A percentile compares a stretch with the other conserved stretches of the same genome.
phyloP scores from a whole-genome alignment of 2,329 filamentous ascomycete genomes.

The Tolypocladium pustulatum region DNA sequence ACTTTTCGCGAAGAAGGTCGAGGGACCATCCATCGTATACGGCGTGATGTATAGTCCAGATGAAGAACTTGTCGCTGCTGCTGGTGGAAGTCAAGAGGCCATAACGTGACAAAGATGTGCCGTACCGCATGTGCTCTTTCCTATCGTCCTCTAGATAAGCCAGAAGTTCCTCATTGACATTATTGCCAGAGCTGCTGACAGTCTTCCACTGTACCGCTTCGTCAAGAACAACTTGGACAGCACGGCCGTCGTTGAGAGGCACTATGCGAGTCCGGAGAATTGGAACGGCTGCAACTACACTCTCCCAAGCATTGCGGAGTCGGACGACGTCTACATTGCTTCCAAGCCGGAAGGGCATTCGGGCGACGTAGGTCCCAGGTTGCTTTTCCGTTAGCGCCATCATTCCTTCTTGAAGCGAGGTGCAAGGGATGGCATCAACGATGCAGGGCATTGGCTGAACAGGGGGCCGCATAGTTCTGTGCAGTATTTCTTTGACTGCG shows the following conservation, averaged over 20 bases:
- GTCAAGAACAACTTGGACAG: constrained; percentile 1
- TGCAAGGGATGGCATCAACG: constrained; percentile 21
- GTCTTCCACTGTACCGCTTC: background rate
- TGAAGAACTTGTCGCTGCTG: background rate
- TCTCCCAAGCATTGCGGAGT: background rate
- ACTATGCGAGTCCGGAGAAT: constrained; percentile 5
- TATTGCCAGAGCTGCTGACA: background rate
- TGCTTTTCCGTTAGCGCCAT: constrained; percentile 13
- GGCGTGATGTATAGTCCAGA: constrained; percentile 1
- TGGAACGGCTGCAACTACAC: background rate
- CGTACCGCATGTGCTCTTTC: background rate
- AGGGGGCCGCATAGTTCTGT: constrained; percentile 2
- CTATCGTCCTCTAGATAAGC: background rate
- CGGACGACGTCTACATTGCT: background rate
- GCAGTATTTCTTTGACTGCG: background rate
- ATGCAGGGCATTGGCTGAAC: constrained; percentile 7
- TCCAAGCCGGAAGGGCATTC: background rate
- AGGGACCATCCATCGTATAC: constrained; percentile 1
- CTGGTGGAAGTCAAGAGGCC: background rate
- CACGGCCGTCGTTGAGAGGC: background rate
- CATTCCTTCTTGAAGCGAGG: constrained; percentile 21
- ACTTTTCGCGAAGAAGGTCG: background rate
- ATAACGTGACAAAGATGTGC: background rate
- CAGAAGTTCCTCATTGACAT: background rate
- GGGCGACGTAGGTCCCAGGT: constrained; percentile 1